Conservation (phyloP, 2,329 filamentous ascomycete genomes). For the Venturia asperata region DNA sequence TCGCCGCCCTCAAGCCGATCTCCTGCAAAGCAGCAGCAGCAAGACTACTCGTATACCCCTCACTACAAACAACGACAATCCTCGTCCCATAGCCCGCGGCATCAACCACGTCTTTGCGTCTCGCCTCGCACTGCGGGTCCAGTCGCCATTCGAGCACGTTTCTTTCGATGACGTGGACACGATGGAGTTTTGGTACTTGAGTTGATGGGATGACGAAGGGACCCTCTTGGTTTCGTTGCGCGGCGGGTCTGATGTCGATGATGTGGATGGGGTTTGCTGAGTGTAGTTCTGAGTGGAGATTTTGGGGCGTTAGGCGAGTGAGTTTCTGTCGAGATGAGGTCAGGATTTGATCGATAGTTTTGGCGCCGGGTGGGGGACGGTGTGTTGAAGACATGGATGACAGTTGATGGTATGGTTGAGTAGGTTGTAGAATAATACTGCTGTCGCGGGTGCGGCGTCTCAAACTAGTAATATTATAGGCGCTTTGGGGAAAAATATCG, state of each 20-base stretch:
- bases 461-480: too few species aligned
- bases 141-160: constrained; percentile 16
- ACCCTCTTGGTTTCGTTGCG: not conserved
- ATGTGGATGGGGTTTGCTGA: not conserved
- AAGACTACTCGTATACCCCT: constrained; percentile 15
- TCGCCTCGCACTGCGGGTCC: constrained; percentile 8
- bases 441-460: too few species aligned
- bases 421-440: too few species aligned
- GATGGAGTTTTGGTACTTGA: not conserved
- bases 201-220: not conserved
- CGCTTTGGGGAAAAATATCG: too few species aligned
- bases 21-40: constrained; percentile 8
- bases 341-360: not conserved
- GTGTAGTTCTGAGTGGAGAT: not conserved
- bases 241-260: constrained; percentile 12
- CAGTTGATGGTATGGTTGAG: too few species aligned
- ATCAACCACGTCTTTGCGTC: constrained; percentile 7
- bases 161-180: constrained; percentile 9
- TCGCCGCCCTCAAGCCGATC: not conserved
- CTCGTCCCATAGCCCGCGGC: not conserved
- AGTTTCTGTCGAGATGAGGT: not conserved
- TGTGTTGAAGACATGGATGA: not conserved
- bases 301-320: not conserved
- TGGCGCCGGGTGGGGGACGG: not conserved
- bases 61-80: constrained; percentile 7